These are phyloP conservation scores for Phoenix dactylifera DNA, from an alignment of 176 grass and related monocot species.

Conservation along the genomic window DNA sequence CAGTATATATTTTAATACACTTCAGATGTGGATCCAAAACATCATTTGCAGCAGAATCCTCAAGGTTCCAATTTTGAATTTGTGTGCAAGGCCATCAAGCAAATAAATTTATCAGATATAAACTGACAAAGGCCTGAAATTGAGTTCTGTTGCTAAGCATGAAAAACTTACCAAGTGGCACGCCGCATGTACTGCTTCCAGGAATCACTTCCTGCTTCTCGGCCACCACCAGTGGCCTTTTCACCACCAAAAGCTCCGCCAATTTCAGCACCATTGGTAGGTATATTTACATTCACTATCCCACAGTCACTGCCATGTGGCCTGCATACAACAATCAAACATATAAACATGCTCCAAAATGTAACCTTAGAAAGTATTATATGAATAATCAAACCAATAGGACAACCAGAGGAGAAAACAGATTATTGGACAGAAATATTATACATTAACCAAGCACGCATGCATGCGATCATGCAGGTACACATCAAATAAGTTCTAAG, in stretches of 20 bases:
- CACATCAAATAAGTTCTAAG: too few relatives aligned
- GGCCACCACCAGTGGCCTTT: conserved; percentile 87
- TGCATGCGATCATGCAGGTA: too few relatives aligned
- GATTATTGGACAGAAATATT: too few relatives aligned
- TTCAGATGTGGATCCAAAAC: too few relatives aligned
- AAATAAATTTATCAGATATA: not conserved
- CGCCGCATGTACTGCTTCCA: conserved; percentile 99
- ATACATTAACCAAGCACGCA: too few relatives aligned
- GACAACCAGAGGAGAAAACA: too few relatives aligned
- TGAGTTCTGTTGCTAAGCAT: not conserved
- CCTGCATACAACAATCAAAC: conserved; percentile 39
- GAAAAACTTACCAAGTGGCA: conserved; percentile 67
- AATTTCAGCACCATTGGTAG: conserved; percentile 97
- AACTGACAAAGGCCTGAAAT: conserved; percentile 4
- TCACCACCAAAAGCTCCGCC: conserved; percentile 99
- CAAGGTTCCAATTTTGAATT: too few relatives aligned
- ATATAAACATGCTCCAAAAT: conserved; percentile 10
- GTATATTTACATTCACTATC: conserved; percentile 97
- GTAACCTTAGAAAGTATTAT: too few relatives aligned
- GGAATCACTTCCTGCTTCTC: conserved; percentile 97
- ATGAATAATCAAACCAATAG: too few relatives aligned
- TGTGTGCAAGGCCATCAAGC: not conserved
- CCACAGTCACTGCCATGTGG: conserved; percentile 92
- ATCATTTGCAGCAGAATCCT: too few relatives aligned
- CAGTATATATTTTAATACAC: too few relatives aligned